Conservation (phyloP, 2,329 filamentous ascomycete genomes). For the Thelonectria discophora region DNA sequence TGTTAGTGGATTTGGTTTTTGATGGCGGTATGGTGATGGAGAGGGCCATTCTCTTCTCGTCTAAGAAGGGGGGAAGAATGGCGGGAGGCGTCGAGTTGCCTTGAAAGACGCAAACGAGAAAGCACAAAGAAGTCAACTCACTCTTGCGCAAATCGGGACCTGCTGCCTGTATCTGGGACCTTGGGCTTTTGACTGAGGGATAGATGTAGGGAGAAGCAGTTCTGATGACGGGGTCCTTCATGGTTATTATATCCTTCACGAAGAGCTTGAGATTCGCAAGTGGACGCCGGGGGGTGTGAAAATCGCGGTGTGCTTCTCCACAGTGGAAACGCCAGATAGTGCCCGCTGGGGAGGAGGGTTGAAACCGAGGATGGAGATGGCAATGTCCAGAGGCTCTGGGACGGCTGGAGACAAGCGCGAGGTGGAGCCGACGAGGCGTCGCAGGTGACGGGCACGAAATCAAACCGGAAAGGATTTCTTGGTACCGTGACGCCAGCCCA, state of each 20-base stretch:
- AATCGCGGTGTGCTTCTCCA: slow-evolving; percentile 40
- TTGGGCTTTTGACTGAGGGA: slow-evolving; percentile 51
- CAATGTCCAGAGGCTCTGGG: slow-evolving; percentile 32
- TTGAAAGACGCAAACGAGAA: slow-evolving; percentile 13
- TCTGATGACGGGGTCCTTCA: slow-evolving; percentile 53
- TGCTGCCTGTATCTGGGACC: slow-evolving; percentile 49
- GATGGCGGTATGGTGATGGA: slow-evolving; percentile 17
- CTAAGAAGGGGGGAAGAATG: not conserved
- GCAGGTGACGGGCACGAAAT: slow-evolving; percentile 47
- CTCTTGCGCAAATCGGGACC: slow-evolving; percentile 54
- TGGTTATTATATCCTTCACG: slow-evolving; percentile 51
- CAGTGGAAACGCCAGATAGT: slow-evolving; percentile 40
- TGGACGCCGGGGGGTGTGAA: slow-evolving; percentile 39
- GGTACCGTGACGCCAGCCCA: slow-evolving; percentile 35
- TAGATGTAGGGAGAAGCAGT: slow-evolving; percentile 51
- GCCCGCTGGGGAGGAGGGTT: slow-evolving; percentile 37
- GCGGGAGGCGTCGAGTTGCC: slow-evolving; percentile 22
- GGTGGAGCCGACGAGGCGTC: slow-evolving; percentile 41
- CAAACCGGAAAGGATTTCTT: slow-evolving; percentile 47
- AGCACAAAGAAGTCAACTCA: slow-evolving; percentile 41
- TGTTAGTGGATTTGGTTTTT: slow-evolving; percentile 32
- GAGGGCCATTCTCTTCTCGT: not conserved
- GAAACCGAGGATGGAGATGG: slow-evolving; percentile 43
- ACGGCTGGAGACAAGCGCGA: slow-evolving; percentile 40
- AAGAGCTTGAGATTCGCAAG: slow-evolving; percentile 37